Conservation (phyloP, 805 yeast genomes). For the Aciculoconidium aculeatum region DNA sequence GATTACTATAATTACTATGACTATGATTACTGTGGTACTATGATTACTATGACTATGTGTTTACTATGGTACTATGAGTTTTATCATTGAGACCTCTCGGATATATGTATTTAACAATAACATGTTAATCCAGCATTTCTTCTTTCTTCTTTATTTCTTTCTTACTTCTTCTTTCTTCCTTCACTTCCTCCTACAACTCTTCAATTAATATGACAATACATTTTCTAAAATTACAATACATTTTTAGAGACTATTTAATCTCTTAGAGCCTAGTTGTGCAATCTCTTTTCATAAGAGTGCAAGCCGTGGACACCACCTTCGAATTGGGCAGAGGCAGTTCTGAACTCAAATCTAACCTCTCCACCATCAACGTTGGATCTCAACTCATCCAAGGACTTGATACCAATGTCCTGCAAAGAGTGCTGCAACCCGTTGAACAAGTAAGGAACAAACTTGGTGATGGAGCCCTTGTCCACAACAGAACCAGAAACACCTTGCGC, state of each 20-base stretch:
- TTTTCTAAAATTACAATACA: conserved; percentile 2
- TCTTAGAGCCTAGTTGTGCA: conserved; percentile 63
- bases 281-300: conserved; percentile 95
- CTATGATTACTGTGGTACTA: too few relatives aligned
- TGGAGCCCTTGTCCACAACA: conserved; percentile 94
- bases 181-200: too few relatives aligned
- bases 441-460: conserved; percentile 91
- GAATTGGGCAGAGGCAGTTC: conserved; percentile 97
- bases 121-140: not conserved
- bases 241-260: not conserved
- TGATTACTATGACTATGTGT: too few relatives aligned
- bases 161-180: conserved; percentile 2
- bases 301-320: conserved; percentile 98
- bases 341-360: conserved; percentile 85
- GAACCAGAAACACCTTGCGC: conserved; percentile 99
- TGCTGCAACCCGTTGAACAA: conserved; percentile 94
- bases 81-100: too few relatives aligned
- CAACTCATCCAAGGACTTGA: conserved; percentile 56
- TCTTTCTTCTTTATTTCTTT: not conserved
- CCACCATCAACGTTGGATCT: conserved; percentile 61
- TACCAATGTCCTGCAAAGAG: conserved; percentile 98
- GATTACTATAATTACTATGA: too few relatives aligned
- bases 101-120: not conserved
- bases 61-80: too few relatives aligned
- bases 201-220: too few relatives aligned